These are phyloP conservation scores for Andrographis paniculata DNA, from an alignment of 305 asterid genomes.

Conservation along the genomic window DNA sequence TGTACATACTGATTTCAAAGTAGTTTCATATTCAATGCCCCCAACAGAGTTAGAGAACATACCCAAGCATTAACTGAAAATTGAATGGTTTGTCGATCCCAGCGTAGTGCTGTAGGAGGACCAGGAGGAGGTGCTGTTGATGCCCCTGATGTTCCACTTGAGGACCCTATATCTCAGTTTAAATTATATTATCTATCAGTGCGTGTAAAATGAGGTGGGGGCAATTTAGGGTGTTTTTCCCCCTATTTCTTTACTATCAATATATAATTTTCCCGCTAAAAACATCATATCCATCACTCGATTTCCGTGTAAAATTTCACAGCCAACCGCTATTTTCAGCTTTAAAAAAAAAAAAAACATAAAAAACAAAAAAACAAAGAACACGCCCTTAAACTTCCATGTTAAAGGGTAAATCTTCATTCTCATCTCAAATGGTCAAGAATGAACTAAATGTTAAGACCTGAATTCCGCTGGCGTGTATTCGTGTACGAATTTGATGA, in stretches of 20 bases:
- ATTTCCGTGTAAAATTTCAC: no score
- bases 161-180: slow-evolving; percentile 42
- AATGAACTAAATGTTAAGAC: slow-evolving; percentile 25
- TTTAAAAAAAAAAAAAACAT: slow-evolving; percentile 7
- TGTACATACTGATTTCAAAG: no score
- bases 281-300: no score
- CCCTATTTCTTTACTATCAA: no score
- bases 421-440: slow-evolving; percentile 13
- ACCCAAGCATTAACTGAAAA: slow-evolving; percentile 99
- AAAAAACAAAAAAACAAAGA: neutral
- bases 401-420: slow-evolving; percentile 2
- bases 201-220: no score
- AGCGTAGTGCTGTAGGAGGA: slow-evolving; percentile 59
- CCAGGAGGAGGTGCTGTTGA: slow-evolving; percentile 45
- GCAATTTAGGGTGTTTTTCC: no score
- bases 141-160: slow-evolving; percentile 64
- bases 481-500: slow-evolving; percentile 37
- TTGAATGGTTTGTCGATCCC: slow-evolving; percentile 71
- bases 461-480: slow-evolving; percentile 46
- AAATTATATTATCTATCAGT: no score
- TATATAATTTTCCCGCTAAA: no score
- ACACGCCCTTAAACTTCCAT: slow-evolving; percentile 10
- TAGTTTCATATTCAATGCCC: no score
- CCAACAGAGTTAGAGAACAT: slow-evolving; percentile 23
- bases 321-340: no score